These are phyloP conservation scores for Penicillium rolfsii DNA, from an alignment of 2,329 filamentous ascomycete genomes.

Conservation along the genomic window DNA sequence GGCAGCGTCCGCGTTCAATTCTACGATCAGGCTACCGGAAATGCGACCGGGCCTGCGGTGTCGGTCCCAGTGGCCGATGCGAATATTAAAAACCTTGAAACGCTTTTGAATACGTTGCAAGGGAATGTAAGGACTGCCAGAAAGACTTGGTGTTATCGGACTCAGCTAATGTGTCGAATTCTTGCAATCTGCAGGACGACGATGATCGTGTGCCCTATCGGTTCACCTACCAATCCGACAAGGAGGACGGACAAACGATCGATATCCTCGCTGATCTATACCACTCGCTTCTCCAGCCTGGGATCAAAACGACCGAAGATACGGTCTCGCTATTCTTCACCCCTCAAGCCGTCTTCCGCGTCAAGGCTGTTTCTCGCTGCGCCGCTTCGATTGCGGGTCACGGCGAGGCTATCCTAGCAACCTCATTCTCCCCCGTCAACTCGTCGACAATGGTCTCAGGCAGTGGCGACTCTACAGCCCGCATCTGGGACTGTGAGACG, in stretches of 20 bases:
- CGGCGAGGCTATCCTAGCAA: slow-evolving; percentile 84
- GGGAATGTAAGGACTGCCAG: slow-evolving; percentile 61
- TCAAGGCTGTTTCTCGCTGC: slow-evolving; percentile 88
- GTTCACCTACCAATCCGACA: slow-evolving; percentile 60
- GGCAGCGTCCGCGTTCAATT: slow-evolving; percentile 87
- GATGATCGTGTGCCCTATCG: slow-evolving; percentile 68
- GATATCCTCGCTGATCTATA: slow-evolving; percentile 55
- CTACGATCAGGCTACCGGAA: slow-evolving; percentile 73
- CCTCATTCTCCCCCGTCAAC: slow-evolving; percentile 79
- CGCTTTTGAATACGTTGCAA: slow-evolving; percentile 81
- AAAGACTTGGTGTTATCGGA: too few species aligned
- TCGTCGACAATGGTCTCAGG: slow-evolving; percentile 83
- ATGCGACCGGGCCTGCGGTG: slow-evolving; percentile 70
- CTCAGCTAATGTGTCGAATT: not conserved
- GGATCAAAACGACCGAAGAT: slow-evolving; percentile 62
- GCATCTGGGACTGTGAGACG: slow-evolving; percentile 94
- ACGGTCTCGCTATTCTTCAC: slow-evolving; percentile 66
- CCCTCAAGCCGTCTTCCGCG: slow-evolving; percentile 90
- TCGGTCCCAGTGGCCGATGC: slow-evolving; percentile 82
- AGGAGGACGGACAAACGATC: slow-evolving; percentile 42
- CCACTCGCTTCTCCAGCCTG: slow-evolving; percentile 55
- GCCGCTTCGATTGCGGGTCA: slow-evolving; percentile 88
- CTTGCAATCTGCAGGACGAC: slow-evolving; percentile 51
- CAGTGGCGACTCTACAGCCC: slow-evolving; percentile 85
- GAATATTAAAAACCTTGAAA: slow-evolving; percentile 83